phyloP scores from a whole-genome alignment of 257 asterid species.

The Ilex aquifolium region DNA sequence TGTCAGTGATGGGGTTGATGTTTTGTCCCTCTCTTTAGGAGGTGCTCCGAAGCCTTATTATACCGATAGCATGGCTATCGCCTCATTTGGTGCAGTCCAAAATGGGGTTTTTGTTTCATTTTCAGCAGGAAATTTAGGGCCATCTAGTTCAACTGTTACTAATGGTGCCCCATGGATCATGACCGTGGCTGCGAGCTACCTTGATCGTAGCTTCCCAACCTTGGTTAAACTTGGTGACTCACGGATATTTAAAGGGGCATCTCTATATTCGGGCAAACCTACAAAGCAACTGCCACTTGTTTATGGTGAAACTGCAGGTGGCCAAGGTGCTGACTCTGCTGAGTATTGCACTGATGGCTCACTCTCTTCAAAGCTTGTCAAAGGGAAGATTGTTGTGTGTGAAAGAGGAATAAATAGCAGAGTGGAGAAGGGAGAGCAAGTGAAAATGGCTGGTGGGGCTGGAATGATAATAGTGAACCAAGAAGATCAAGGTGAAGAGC shows the following conservation, averaged over 20 bases:
- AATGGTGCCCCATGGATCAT: slow-evolving; percentile 75
- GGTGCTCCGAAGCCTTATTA: slow-evolving; percentile 41
- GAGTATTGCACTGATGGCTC: slow-evolving; percentile 44
- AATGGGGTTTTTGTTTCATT: slow-evolving; percentile 46
- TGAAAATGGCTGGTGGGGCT: slow-evolving; percentile 56
- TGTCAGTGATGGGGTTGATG: slow-evolving; percentile 59
- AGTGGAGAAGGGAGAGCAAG: slow-evolving; percentile 58
- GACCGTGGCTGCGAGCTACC: slow-evolving; percentile 75
- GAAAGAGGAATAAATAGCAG: slow-evolving; percentile 55
- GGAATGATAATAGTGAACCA: slow-evolving; percentile 62
- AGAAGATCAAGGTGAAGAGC: slow-evolving; percentile 51
- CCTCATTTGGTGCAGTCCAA: slow-evolving; percentile 53
- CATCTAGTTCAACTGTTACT: slow-evolving; percentile 35
- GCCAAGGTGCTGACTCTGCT: slow-evolving; percentile 31
- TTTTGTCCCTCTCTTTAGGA: slow-evolving; percentile 61
- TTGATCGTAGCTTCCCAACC: slow-evolving; percentile 47
- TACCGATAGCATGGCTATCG: slow-evolving; percentile 51
- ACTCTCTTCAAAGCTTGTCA: slow-evolving; percentile 28
- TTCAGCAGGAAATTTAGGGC: slow-evolving; percentile 78
- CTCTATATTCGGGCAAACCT: slow-evolving; percentile 46
- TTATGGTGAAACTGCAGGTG: slow-evolving; percentile 34
- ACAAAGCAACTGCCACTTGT: slow-evolving; percentile 32
- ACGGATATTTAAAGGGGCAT: slow-evolving; percentile 42
- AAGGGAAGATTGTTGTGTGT: slow-evolving; percentile 68
- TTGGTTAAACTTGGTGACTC: slow-evolving; percentile 41